Evolutionary conservation across 176 grass and related monocot genomes (phyloP).

Genomic region (Secale cereale): DNA sequence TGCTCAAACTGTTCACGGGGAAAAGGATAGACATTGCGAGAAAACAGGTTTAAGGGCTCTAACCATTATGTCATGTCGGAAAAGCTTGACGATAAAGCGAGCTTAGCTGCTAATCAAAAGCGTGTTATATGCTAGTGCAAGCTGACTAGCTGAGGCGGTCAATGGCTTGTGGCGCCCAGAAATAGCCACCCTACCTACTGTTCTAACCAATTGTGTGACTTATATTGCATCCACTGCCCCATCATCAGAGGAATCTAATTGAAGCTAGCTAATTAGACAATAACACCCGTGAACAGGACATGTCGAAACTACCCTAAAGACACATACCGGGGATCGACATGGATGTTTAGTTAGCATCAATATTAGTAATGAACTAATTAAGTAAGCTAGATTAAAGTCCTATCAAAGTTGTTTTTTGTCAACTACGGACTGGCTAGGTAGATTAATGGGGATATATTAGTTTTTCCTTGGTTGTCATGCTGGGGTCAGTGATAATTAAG

Average conservation of each 20-base stretch:
- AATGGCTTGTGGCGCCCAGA: constrained; percentile 57
- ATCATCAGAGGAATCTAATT: constrained; percentile 10
- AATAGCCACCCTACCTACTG: no score
- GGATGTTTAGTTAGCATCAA: background rate
- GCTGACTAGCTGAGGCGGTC: constrained; percentile 8
- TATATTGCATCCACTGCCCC: constrained; percentile 3
- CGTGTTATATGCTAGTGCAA: constrained; percentile 7
- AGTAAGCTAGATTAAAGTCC: background rate
- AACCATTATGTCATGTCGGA: constrained; percentile 15
- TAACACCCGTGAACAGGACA: constrained; percentile 27
- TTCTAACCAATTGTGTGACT: constrained; percentile 65
- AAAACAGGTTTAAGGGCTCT: no score
- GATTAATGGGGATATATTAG: no score
- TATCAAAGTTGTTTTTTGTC: no score
- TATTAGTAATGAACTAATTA: background rate
- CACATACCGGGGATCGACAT: background rate
- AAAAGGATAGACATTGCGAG: no score
- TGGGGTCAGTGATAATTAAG: background rate
- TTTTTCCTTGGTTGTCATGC: background rate
- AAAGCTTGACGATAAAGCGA: constrained; percentile 2
- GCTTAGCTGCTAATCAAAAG: constrained; percentile 20
- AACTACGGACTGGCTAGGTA: no score
- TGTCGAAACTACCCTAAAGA: background rate
- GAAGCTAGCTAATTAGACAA: background rate
- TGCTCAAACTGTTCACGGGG: background rate